A percentile compares a stretch with the other conserved stretches of the same genome.
phyloP scores from a whole-genome alignment of 2,329 filamentous ascomycete genomes.

The Hymenoscyphus fructigenus region DNA sequence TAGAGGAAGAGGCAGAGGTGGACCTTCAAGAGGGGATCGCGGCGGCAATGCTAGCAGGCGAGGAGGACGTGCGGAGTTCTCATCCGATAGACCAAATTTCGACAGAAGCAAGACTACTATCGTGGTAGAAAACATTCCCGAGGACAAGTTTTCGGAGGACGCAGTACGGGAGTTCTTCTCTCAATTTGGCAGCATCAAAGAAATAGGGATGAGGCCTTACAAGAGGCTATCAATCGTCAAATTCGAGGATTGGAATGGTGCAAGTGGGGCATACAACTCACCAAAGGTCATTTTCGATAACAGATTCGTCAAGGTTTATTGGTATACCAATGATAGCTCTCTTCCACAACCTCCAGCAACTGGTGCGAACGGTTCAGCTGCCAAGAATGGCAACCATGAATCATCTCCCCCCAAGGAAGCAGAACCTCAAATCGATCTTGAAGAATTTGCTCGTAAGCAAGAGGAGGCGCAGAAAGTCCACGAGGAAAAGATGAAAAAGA shows the following conservation, averaged over 20 bases:
- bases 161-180: constrained; percentile 67
- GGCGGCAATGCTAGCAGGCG: constrained; percentile 25
- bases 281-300: constrained; percentile 84
- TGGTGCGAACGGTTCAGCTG: constrained; percentile 30
- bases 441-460: constrained; percentile 67
- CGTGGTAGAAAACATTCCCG: constrained; percentile 76
- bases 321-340: constrained; percentile 58
- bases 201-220: constrained; percentile 64
- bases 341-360: constrained; percentile 31
- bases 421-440: constrained; percentile 60
- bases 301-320: constrained; percentile 81
- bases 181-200: constrained; percentile 65
- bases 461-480: constrained; percentile 69
- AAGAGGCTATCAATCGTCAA: constrained; percentile 69
- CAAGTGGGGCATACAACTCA: constrained; percentile 69
- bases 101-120: constrained; percentile 66
- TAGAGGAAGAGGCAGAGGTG: constrained; percentile 37
- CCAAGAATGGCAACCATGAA: constrained; percentile 29
- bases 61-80: constrained; percentile 53
- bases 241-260: constrained; percentile 64
- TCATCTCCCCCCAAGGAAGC: constrained; percentile 25
- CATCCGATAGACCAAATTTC: constrained; percentile 59
- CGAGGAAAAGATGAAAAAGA: constrained; percentile 63
- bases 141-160: constrained; percentile 66
- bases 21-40: constrained; percentile 33